A percentile compares a stretch with the other conserved stretches of the same genome.
phyloP scores from a whole-genome alignment of 768 basidiomycete genomes.

The Boletus patriciae region DNA sequence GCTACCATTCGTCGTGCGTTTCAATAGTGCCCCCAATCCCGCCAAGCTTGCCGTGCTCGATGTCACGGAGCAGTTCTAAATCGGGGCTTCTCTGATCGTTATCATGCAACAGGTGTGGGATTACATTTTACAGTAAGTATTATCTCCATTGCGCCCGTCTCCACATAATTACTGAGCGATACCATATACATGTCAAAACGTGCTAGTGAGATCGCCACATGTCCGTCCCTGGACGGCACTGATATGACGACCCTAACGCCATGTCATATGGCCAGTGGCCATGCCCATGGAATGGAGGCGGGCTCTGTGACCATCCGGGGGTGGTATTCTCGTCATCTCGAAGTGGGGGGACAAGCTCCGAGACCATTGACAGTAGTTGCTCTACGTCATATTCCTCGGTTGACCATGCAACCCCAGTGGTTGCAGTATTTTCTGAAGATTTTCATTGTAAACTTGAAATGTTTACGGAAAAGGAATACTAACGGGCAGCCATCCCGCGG shows the following conservation, averaged over 20 bases:
- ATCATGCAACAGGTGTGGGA: not conserved
- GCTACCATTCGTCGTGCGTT: not conserved
- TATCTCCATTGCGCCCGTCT: not conserved
- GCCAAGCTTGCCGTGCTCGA: not conserved
- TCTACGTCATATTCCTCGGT: constrained; percentile 4
- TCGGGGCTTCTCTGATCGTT: not conserved
- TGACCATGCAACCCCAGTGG: constrained; percentile 6
- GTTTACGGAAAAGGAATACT: constrained; percentile 4
- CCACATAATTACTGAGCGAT: not conserved
- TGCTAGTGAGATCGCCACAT: constrained; percentile 8
- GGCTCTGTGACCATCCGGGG: constrained; percentile 10
- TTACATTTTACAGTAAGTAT: too few relatives aligned
- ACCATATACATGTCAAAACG: not conserved
- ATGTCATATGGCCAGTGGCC: constrained; percentile 8
- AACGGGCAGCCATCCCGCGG: constrained; percentile 3
- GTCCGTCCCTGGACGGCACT: not conserved
- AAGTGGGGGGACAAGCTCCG: constrained; percentile 1
- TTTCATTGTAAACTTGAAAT: not conserved
- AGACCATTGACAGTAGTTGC: not conserved
- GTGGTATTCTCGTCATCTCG: constrained; percentile 1
- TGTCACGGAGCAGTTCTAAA: not conserved
- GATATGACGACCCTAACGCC: not conserved
- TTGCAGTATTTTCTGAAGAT: constrained; percentile 9
- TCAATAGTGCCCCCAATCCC: not conserved
- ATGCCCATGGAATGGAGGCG: not conserved